A percentile compares a stretch with the other conserved stretches of the same genome.
Evolutionary conservation across 257 asterid species (phyloP).

Genomic region (Solanum acaule): DNA sequence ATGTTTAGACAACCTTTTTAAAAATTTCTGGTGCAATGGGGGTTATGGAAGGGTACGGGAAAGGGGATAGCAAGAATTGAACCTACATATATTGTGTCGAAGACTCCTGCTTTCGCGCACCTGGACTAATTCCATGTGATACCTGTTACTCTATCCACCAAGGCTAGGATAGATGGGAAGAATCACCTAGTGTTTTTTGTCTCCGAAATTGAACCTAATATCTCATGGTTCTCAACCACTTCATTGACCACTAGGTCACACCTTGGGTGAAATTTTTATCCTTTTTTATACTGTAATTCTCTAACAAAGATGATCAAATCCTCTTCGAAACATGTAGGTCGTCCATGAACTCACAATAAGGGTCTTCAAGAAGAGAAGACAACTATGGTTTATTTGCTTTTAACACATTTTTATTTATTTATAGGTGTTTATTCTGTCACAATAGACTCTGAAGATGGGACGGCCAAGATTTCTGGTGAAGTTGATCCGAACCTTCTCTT

Average conservation of each 20-base stretch:
- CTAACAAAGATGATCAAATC: not conserved
- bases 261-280: not conserved
- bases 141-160: no score
- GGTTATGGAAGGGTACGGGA: not conserved
- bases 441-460: constrained; percentile 31
- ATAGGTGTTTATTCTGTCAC: constrained; percentile 34
- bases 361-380: not conserved
- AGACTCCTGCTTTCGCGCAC: not conserved
- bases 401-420: not conserved
- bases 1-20: not conserved
- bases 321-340: not conserved
- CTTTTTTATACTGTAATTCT: not conserved
- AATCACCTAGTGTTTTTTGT: no score
- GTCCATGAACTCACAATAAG: not conserved
- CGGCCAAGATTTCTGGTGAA: constrained; percentile 19
- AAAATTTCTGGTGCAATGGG: not conserved
- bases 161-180: no score
- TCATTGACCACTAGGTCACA: no score
- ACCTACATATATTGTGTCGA: not conserved
- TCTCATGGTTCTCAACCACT: no score
- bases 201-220: no score
- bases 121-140: no score
- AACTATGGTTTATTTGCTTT: not conserved
- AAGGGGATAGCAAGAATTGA: not conserved
- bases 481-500: constrained; percentile 43